Evolutionary conservation across 1,284 basidiomycete species (phyloP).

Genomic region (Gymnopus androsaceus): DNA sequence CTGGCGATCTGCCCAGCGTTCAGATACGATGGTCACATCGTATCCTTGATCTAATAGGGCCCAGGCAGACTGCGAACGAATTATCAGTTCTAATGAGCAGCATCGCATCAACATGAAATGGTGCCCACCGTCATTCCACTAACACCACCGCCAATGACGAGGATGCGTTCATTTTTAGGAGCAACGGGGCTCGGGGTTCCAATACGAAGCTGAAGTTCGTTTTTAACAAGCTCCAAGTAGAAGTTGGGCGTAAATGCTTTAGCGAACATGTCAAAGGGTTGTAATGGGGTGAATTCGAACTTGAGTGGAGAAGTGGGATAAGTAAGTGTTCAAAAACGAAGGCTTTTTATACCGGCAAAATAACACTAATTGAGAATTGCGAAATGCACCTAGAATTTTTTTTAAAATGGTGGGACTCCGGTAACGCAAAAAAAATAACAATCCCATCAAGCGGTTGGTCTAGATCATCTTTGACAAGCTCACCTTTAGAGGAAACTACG

Average conservation of each 20-base stretch:
- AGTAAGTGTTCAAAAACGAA: neutral
- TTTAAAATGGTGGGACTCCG: too few species aligned
- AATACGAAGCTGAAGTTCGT: slow-evolving; percentile 4
- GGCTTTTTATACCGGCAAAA: neutral
- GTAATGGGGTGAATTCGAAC: neutral
- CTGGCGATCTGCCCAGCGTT: slow-evolving; percentile 17
- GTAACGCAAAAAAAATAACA: too few species aligned
- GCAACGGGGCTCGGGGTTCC: slow-evolving; percentile 6
- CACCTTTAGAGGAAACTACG: too few species aligned
- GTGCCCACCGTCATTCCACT: slow-evolving; percentile 18
- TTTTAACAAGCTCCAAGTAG: slow-evolving; percentile 1
- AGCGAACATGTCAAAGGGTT: neutral
- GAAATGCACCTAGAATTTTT: too few species aligned
- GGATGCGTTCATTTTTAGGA: slow-evolving; percentile 9
- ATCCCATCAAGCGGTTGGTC: too few species aligned
- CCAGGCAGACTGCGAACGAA: slow-evolving; percentile 25
- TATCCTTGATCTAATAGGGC: slow-evolving; percentile 33
- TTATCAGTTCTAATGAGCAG: neutral
- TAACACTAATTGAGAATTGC: too few species aligned
- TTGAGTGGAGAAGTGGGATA: neutral
- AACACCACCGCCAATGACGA: slow-evolving; percentile 16
- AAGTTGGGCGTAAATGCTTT: slow-evolving; percentile 10
- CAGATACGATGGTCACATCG: slow-evolving; percentile 32
- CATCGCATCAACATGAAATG: neutral
- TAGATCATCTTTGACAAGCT: too few species aligned